Conservation (phyloP, 2,329 filamentous ascomycete species). For the Neofusicoccum umdonicola region DNA sequence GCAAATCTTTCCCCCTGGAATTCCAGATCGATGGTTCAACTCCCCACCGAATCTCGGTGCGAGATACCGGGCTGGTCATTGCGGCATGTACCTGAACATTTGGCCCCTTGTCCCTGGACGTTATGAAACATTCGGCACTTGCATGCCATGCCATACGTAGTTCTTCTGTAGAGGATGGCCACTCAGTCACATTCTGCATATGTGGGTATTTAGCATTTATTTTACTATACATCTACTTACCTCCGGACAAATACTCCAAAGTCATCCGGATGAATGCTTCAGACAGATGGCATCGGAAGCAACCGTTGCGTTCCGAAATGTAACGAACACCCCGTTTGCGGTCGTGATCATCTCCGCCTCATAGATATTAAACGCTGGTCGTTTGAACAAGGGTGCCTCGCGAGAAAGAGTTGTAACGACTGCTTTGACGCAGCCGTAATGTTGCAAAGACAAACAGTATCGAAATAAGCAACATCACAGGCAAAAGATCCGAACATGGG, state of each 20-base stretch:
- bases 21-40: not conserved
- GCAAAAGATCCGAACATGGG: not conserved
- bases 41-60: not conserved
- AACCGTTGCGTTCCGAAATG: not conserved
- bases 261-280: too few species aligned
- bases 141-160: not conserved
- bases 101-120: not conserved
- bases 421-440: not conserved
- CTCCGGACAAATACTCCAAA: too few species aligned
- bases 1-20: too few species aligned
- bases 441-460: not conserved
- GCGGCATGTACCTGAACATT: not conserved
- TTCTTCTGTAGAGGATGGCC: too few species aligned
- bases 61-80: too few species aligned
- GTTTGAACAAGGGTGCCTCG: not conserved
- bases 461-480: not conserved
- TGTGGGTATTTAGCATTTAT: too few species aligned
- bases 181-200: too few species aligned
- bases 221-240: too few species aligned
- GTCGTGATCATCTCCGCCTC: not conserved
- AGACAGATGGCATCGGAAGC: not conserved
- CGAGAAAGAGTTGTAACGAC: not conserved
- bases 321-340: not conserved
- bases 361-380: not conserved
- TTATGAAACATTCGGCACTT: not conserved